A percentile compares a stretch with the other conserved stretches of the same genome.
Evolutionary conservation across 768 basidiomycete species (phyloP).

Genomic region (Lactifluus echinatus): DNA sequence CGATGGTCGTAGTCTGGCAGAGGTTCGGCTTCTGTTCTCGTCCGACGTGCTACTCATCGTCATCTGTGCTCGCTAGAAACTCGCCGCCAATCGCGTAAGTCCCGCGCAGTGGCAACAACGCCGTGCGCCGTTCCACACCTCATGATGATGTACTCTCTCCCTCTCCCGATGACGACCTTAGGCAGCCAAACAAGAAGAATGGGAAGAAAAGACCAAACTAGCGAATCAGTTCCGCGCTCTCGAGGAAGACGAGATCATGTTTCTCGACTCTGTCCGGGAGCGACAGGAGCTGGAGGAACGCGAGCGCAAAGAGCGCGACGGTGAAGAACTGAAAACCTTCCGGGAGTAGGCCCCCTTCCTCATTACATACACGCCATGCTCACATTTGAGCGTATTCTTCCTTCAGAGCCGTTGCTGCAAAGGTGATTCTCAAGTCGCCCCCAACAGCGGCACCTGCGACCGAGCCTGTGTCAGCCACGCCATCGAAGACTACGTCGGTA

Average conservation of each 20-base stretch:
- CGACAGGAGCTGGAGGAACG: slow-evolving; percentile 70
- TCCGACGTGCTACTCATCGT: slow-evolving; percentile 2
- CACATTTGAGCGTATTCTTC: slow-evolving; percentile 8
- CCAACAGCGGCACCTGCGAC: slow-evolving; percentile 28
- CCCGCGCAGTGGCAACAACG: slow-evolving; percentile 5
- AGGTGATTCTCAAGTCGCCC: slow-evolving; percentile 37
- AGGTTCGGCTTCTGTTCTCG: slow-evolving; percentile 44
- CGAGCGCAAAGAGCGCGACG: slow-evolving; percentile 63
- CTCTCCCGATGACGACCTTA: slow-evolving; percentile 25
- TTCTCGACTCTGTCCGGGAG: slow-evolving; percentile 75
- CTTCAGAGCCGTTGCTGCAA: slow-evolving; percentile 60
- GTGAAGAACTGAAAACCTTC: slow-evolving; percentile 70
- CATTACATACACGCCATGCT: not conserved
- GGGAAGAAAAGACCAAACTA: slow-evolving; percentile 85
- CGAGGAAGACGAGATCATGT: slow-evolving; percentile 87
- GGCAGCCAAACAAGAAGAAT: slow-evolving; percentile 89
- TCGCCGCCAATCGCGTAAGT: slow-evolving; percentile 78
- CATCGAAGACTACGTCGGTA: slow-evolving; percentile 24
- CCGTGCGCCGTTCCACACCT: slow-evolving; percentile 21
- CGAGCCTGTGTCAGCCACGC: slow-evolving; percentile 16
- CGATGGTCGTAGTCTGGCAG: slow-evolving; percentile 81
- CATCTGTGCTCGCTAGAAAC: slow-evolving; percentile 48
- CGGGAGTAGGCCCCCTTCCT: slow-evolving; percentile 46
- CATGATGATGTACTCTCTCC: not conserved
- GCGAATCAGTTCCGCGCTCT: slow-evolving; percentile 83